Base-by-base conservation (phyloP, 352 stramenopile genomes). In the Pythium rishiriense region DNA sequence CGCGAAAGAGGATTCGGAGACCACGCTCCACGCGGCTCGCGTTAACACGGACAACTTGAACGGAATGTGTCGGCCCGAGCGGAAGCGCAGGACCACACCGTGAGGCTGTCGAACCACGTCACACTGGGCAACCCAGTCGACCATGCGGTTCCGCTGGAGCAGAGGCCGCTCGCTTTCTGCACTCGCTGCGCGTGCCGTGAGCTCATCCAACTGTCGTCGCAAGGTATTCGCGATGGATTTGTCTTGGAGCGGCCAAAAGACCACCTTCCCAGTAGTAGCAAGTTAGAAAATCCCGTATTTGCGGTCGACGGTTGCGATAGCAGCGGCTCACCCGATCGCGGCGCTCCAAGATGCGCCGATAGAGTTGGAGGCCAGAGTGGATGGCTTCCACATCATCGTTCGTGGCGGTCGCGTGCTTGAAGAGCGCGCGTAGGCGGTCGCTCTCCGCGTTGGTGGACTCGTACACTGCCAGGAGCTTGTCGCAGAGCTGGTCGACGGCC, bases 21-120 rank as follows among this genome's bases (percentile, higher is more conserved):
- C 15, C 11, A 58, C 51, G 37, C 51, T 47, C 51, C 51, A 58
- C 3, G 31, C 14, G 7, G 51, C 31, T 14, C 25, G 43, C 12
- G 31, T 15, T 33, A 58, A 58, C 33, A 58, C 24, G 21, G 51
- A 58, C 3, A 58, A 21, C 15, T 58, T 58, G 51, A 58, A 58
- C 12, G 51, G 51, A 14, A 47, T 58, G 11, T 37, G 35, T 24
- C 33, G 51, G 0, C 51, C 51, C 37, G 51, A 48, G 0, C 51
- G 51, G 24, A 58, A 58, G 3, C 51, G 51, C n/a, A 58, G 4
- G 14, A n/a, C 8, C 3, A 24, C 29, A 12, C 49, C 49, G 7
- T 14, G 35, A 14, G 6, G 6, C 6, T 19, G 17, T 14, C 9
- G 35, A 17, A 8, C 25, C 41, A 25, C 41, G 41, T 46, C 41